These are phyloP conservation scores for Eucalyptus lansdowneana DNA, from an alignment of 345 rosid genomes.

Conservation along the genomic window DNA sequence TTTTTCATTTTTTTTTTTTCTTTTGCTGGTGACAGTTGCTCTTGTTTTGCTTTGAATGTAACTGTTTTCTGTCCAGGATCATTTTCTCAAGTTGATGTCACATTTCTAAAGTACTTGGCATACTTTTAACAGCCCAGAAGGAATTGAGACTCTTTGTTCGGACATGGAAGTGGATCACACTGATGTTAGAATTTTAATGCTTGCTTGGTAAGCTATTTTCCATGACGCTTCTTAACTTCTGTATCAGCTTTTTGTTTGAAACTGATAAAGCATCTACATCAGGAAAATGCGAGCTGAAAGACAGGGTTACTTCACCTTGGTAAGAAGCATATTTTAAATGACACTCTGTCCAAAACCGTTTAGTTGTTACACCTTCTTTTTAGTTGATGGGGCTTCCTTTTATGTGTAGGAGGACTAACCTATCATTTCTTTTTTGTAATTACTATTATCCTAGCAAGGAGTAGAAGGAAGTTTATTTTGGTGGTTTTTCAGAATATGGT, in stretches of 20 bases:
- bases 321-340: slow-evolving; percentile 7
- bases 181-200: slow-evolving; percentile 93
- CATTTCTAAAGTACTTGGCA: background rate
- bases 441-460: background rate
- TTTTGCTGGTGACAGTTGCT: background rate
- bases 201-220: slow-evolving; percentile 67
- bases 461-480: background rate
- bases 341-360: background rate
- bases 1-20: too few species aligned
- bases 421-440: background rate
- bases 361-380: background rate
- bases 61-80: background rate
- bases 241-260: background rate
- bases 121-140: slow-evolving; percentile 71
- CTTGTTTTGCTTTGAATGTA: background rate
- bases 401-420: background rate
- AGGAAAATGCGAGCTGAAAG: slow-evolving; percentile 98
- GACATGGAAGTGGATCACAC: slow-evolving; percentile 83
- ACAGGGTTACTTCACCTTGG: slow-evolving; percentile 94
- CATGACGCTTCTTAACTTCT: background rate
- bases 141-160: slow-evolving; percentile 79
- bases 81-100: background rate
- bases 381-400: background rate
- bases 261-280: background rate
- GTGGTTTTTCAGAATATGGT: background rate